A percentile compares a stretch with the other conserved stretches of the same genome.
Conservation (phyloP, 202 grass and related monocot genomes). For the Zizania palustris region DNA sequence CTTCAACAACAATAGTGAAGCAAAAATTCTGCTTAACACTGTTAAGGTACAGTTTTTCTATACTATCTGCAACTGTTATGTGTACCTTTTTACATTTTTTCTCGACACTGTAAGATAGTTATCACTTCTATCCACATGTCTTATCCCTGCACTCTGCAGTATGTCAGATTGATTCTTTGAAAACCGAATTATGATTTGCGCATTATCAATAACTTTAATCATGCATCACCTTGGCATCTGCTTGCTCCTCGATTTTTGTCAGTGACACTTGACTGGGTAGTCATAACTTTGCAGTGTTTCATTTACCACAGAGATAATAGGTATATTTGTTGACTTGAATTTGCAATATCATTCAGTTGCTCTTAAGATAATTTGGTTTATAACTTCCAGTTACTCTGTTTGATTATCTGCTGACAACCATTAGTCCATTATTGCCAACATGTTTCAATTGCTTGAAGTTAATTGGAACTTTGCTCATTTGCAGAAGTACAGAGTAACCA, state of each 20-base stretch:
- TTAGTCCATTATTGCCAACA: neutral
- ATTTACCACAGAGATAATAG: neutral
- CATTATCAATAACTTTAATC: neutral
- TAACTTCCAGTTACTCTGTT: neutral
- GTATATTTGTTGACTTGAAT: neutral
- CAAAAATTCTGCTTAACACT: slow-evolving; percentile 71
- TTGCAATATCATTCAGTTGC: neutral
- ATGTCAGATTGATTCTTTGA: neutral
- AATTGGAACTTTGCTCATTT: slow-evolving; percentile 18
- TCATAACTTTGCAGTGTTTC: neutral
- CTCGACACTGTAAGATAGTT: neutral
- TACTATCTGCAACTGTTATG: neutral
- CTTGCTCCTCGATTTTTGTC: neutral
- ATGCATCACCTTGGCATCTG: neutral
- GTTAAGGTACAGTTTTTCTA: slow-evolving; percentile 64
- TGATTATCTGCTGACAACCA: neutral
- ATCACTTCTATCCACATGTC: neutral
- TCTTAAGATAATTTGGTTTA: neutral
- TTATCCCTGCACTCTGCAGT: neutral
- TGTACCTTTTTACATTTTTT: slow-evolving; percentile 5
- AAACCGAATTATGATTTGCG: neutral
- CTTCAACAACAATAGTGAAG: slow-evolving; percentile 67
- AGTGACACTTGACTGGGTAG: neutral
- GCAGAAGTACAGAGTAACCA: slow-evolving; percentile 51
- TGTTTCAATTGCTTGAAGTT: neutral